Percentiles rank a stretch among this genome's conserved stretches.
These are phyloP conservation scores for Ceraceosorus guamensis DNA, from an alignment of 1,284 basidiomycete genomes.

Conservation along the genomic window DNA sequence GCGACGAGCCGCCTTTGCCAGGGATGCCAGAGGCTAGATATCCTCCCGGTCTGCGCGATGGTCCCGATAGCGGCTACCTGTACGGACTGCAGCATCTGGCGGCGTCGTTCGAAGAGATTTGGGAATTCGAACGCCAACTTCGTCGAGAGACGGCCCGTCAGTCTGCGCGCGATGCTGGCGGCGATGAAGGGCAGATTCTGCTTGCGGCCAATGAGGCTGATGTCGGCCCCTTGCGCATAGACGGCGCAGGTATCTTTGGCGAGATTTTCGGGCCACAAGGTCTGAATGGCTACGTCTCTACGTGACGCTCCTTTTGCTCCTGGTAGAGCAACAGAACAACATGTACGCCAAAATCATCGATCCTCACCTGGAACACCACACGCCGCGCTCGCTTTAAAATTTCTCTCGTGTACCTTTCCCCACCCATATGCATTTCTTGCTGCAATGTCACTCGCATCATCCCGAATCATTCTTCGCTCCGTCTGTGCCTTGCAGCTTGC, in stretches of 20 bases:
- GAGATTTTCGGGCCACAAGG: conserved; percentile 42
- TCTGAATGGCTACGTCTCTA: conserved; percentile 24
- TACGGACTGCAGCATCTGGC: conserved; percentile 76
- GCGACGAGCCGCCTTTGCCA: not conserved
- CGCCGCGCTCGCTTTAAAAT: no score
- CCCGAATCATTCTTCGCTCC: no score
- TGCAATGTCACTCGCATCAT: no score
- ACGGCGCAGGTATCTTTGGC: conserved; percentile 43
- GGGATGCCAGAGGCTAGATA: conserved; percentile 53
- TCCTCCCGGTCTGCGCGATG: conserved; percentile 78
- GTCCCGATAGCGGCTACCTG: conserved; percentile 88
- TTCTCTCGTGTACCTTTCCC: no score
- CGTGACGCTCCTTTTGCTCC: not conserved
- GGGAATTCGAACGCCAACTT: conserved; percentile 28
- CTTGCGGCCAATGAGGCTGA: conserved; percentile 16
- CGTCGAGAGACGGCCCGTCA: conserved; percentile 8
- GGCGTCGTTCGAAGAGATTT: conserved; percentile 58
- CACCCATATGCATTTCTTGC: no score
- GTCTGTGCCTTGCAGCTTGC: no score
- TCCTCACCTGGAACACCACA: no score
- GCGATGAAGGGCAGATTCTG: conserved; percentile 1
- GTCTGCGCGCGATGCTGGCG: conserved; percentile 19
- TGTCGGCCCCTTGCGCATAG: conserved; percentile 31
- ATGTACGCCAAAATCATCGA: no score
- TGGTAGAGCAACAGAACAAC: no score